Base-by-base conservation (phyloP, 768 basidiomycete species). In the Xerocomus spinulosus region DNA sequence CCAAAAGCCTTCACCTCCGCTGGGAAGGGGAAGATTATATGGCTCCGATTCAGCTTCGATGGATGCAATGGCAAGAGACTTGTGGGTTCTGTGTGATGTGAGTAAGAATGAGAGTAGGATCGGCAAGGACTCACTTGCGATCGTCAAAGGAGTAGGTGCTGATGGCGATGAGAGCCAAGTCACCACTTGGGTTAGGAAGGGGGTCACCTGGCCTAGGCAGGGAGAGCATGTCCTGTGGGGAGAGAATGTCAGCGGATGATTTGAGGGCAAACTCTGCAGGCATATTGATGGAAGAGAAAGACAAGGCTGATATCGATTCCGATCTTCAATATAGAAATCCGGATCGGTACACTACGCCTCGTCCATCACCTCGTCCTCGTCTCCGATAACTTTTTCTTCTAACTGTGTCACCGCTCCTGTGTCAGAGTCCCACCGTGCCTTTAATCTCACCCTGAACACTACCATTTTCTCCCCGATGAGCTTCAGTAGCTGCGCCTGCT, bases 401-500 rank as follows among this genome's bases (percentile, higher is more conserved):
- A 84, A 63, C 64, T 83, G 74, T 2, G 73, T 70, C 30, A 91
- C 82, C 55, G 81, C 73, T 18, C 82, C 87, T 26, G 74, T 81
- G 49, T 70, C 72, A 39, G 83, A 77, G 54, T 85, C 81, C 88
- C 89, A 92, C 48, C 83, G 71, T 35, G 81, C 78, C 46, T 80
- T 75, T 48, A 91, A 66, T n/a, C 73, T 76, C 20, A 92, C 82
- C 52, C 80, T 75, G 68, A 94, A 94, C 40, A 75, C 77, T 3
- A 92, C 92, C 87, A 94, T 87, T 70, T 81, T 85, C 60, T 92
- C 80, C 10, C 91, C 92, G 34, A 92, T 80, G 51, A 98, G 74
- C 74, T 98, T 97, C 52, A 99, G 72, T 38, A 98, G 71, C 68
- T 97, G 90, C 23, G 93, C 84, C 72, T 97, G 89, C 68, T 98